phyloP scores from a whole-genome alignment of 495 filamentous ascomycete genomes.

The Hypomontagnella submonticulosa region DNA sequence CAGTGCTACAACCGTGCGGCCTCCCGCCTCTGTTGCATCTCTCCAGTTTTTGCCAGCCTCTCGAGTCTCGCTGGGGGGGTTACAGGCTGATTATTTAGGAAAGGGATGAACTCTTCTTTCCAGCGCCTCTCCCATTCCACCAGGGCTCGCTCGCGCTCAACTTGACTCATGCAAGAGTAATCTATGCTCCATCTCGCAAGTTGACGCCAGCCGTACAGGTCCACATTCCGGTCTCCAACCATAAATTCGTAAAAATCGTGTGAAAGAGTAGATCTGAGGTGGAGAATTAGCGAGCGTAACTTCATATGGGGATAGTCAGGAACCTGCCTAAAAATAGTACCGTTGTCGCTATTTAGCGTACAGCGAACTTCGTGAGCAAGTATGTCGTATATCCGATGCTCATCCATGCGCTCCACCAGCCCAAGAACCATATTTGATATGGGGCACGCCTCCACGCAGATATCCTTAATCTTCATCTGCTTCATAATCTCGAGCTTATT shows the following conservation, averaged over 20 bases:
- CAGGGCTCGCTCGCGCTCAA: constrained; percentile 46
- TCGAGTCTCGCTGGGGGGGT: constrained; percentile 22
- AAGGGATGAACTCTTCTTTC: constrained; percentile 53
- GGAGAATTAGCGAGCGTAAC: not conserved
- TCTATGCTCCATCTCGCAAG: constrained; percentile 66
- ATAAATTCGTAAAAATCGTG: constrained; percentile 68
- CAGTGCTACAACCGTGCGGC: constrained; percentile 10
- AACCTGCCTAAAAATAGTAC: constrained; percentile 63
- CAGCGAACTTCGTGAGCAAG: constrained; percentile 65
- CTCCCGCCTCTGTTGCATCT: constrained; percentile 15
- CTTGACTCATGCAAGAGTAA: constrained; percentile 59
- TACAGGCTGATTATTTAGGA: constrained; percentile 8
- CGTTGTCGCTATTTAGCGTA: constrained; percentile 65
- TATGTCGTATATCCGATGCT: constrained; percentile 62
- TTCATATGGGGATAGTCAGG: not conserved
- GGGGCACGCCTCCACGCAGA: constrained; percentile 89
- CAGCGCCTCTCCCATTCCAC: constrained; percentile 58
- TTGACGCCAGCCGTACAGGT: constrained; percentile 62
- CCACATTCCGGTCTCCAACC: constrained; percentile 64
- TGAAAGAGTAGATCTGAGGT: constrained; percentile 62
- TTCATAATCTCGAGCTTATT: constrained; percentile 86
- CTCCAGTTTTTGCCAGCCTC: constrained; percentile 12
- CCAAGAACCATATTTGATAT: constrained; percentile 85
- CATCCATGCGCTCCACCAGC: constrained; percentile 57
- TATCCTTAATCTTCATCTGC: constrained; percentile 81